A percentile compares a stretch with the other conserved stretches of the same genome.
Conservation (phyloP, 805 yeast species). For the Candida nanaspora region DNA sequence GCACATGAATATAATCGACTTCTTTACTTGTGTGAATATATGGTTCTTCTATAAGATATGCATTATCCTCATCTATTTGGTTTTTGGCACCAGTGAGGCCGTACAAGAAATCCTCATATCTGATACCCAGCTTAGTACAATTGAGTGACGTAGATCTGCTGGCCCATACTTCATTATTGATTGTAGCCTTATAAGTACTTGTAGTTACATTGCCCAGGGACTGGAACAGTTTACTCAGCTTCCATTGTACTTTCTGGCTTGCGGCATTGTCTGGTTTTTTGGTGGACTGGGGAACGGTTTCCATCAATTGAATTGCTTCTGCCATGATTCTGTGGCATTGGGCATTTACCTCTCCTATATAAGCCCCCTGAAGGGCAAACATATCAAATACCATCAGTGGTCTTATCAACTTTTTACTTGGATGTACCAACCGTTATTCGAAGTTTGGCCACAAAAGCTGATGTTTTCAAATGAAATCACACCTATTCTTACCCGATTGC, state of each 20-base stretch:
- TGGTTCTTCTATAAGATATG: conserved; percentile 17
- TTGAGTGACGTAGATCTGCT: conserved; percentile 23
- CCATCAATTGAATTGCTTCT: neutral
- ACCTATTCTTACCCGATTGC: no score
- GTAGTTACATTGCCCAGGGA: conserved; percentile 17
- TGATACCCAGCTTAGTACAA: conserved; percentile 3
- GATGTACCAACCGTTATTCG: no score
- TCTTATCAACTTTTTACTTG: no score
- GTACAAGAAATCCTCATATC: conserved; percentile 18
- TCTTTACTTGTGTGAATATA: conserved; percentile 26
- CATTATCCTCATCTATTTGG: neutral
- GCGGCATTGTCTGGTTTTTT: no score
- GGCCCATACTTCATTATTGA: conserved; percentile 27
- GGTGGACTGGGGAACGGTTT: neutral
- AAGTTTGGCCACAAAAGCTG: no score
- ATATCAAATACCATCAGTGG: no score
- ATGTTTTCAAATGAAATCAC: no score
- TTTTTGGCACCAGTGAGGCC: conserved; percentile 21
- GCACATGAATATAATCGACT: conserved; percentile 26
- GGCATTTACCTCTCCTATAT: no score
- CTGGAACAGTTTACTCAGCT: conserved; percentile 23
- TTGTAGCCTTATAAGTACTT: conserved; percentile 19
- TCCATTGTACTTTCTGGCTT: conserved; percentile 21
- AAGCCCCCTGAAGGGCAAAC: no score
- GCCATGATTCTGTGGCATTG: no score